These are phyloP conservation scores for Sugiyamaella neomexicana DNA, from an alignment of 1,139 yeast species.

Conservation along the genomic window DNA sequence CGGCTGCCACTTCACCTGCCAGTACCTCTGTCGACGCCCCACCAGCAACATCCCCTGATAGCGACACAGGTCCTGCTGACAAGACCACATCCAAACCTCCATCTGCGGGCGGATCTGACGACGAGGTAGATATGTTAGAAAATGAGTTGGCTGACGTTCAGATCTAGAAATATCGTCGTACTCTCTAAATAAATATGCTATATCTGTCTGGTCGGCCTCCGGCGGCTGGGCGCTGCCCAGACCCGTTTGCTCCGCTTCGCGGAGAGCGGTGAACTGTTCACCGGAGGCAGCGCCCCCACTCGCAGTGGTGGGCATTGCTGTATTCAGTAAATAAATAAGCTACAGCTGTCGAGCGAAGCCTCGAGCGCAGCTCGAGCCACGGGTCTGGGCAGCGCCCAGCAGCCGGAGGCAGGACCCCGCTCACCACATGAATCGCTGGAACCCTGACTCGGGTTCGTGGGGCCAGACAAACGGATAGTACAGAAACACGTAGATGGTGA, in stretches of 20 bases:
- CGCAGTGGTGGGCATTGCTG: no score
- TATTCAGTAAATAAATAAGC: no score
- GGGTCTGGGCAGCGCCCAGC: neutral
- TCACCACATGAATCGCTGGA: slow-evolving; percentile 89
- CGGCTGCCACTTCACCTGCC: slow-evolving; percentile 1
- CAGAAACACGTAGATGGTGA: slow-evolving; percentile 58
- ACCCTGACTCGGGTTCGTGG: slow-evolving; percentile 48
- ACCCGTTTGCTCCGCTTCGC: neutral
- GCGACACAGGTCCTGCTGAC: neutral
- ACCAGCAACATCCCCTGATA: slow-evolving; percentile 1
- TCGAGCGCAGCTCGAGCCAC: neutral
- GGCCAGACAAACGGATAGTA: slow-evolving; percentile 68
- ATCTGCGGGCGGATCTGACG: slow-evolving; percentile 23
- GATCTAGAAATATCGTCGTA: slow-evolving; percentile 18
- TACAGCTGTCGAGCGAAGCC: neutral
- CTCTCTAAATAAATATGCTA: slow-evolving; percentile 2
- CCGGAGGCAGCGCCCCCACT: no score
- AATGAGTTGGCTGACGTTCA: slow-evolving; percentile 31
- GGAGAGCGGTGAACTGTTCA: no score
- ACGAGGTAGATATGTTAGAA: slow-evolving; percentile 28
- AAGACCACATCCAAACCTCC: slow-evolving; percentile 7
- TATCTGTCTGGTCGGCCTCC: neutral
- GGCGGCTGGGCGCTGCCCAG: no score
- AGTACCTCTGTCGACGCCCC: neutral
- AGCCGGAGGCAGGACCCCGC: no score